Percentiles rank a stretch among this genome's conserved stretches.
Conservation (phyloP, 306 rosid species). For the Fragaria iinumae region DNA sequence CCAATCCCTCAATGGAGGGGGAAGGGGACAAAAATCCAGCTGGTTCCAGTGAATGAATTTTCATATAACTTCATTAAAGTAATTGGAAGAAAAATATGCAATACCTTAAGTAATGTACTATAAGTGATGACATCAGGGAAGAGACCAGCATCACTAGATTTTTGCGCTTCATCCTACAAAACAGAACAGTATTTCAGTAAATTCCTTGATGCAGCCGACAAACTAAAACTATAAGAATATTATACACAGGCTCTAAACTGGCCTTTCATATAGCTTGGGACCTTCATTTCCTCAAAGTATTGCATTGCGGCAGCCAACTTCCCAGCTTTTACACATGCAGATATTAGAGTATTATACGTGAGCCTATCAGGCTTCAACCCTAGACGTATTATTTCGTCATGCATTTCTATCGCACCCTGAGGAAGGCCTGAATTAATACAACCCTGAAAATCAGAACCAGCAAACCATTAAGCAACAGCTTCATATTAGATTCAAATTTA, state of each 20-base stretch:
- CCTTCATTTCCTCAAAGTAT: constrained; percentile 82
- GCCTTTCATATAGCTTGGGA: constrained; percentile 45
- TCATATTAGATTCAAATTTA: neutral
- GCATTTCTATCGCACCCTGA: constrained; percentile 52
- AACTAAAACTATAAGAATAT: constrained; percentile 14
- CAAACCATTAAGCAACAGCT: constrained; percentile 4
- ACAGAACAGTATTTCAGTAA: constrained; percentile 13
- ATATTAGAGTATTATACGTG: constrained; percentile 76
- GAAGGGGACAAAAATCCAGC: neutral
- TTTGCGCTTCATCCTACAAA: constrained; percentile 50
- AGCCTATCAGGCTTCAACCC: constrained; percentile 70
- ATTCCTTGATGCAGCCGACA: constrained; percentile 26
- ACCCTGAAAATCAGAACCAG: constrained; percentile 50
- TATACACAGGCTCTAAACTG: constrained; percentile 43
- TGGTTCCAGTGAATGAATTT: neutral
- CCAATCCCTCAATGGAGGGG: neutral
- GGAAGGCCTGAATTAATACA: constrained; percentile 68
- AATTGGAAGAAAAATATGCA: constrained; percentile 18
- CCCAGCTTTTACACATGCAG: constrained; percentile 61
- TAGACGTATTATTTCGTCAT: constrained; percentile 46
- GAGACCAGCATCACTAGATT: constrained; percentile 36
- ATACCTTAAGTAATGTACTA: constrained; percentile 69
- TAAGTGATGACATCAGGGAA: constrained; percentile 80
- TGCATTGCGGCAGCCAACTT: constrained; percentile 62
- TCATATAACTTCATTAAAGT: constrained; percentile 8